A percentile compares a stretch with the other conserved stretches of the same genome.
phyloP scores from a whole-genome alignment of 805 yeast genomes.

The Yarrowia sp. region DNA sequence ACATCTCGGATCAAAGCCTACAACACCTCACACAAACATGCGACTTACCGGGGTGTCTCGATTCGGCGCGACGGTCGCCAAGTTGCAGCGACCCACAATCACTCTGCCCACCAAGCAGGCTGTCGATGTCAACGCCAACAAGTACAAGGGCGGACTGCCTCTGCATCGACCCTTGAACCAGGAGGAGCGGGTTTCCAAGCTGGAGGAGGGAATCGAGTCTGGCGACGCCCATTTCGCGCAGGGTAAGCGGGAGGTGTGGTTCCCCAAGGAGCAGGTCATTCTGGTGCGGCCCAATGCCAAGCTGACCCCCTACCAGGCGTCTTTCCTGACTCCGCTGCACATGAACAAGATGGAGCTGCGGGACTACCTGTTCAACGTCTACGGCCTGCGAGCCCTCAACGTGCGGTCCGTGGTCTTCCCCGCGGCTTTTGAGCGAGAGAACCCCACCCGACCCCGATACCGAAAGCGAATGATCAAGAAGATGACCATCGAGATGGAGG shows the following conservation, averaged over 20 bases:
- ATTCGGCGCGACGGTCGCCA: constrained; percentile 17
- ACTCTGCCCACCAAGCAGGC: constrained; percentile 20
- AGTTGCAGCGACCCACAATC: constrained; percentile 7
- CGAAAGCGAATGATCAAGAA: constrained; percentile 82
- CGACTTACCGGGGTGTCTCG: constrained; percentile 26
- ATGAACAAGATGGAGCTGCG: constrained; percentile 93
- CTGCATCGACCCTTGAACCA: constrained; percentile 19
- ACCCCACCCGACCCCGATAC: constrained; percentile 61
- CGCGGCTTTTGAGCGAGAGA: constrained; percentile 62
- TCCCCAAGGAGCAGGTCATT: constrained; percentile 81
- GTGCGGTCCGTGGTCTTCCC: constrained; percentile 83
- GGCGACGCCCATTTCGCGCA: constrained; percentile 65
- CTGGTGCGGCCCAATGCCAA: constrained; percentile 90
- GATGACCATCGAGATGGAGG: constrained; percentile 94
- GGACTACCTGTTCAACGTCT: constrained; percentile 86
- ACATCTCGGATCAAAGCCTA: neutral
- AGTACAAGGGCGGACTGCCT: constrained; percentile 13
- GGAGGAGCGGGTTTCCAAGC: constrained; percentile 4
- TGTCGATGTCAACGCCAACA: neutral
- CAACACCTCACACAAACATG: neutral
- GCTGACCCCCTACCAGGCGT: constrained; percentile 96
- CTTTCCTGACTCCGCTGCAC: constrained; percentile 87
- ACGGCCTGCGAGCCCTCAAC: constrained; percentile 85
- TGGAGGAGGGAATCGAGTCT: constrained; percentile 5
- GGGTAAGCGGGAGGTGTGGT: constrained; percentile 73